These are phyloP conservation scores for Hypoxylon sp. DNA, from an alignment of 2,329 filamentous ascomycete species.

Conservation along the genomic window DNA sequence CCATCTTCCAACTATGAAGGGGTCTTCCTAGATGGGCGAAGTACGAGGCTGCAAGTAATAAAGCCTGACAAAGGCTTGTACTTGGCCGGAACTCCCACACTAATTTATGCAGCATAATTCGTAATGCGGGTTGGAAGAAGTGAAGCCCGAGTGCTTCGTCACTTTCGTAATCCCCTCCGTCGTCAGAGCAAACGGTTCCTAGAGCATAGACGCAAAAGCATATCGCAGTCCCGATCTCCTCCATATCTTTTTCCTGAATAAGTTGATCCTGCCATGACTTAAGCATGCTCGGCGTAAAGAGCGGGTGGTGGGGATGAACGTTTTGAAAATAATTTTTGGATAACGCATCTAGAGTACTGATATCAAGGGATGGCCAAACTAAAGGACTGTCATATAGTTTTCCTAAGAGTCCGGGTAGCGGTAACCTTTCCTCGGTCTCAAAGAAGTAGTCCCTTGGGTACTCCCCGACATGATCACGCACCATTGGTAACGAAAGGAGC, in stretches of 20 bases:
- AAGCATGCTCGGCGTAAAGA: constrained; percentile 54
- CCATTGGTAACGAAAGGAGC: constrained; percentile 54
- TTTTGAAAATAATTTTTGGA: constrained; percentile 55
- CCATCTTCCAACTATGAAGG: constrained; percentile 57
- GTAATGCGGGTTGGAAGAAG: constrained; percentile 56
- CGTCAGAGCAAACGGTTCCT: constrained; percentile 50
- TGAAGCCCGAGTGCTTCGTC: constrained; percentile 52
- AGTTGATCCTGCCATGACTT: constrained; percentile 51
- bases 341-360: constrained; percentile 48
- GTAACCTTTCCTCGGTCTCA: constrained; percentile 54
- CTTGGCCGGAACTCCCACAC: constrained; percentile 55
- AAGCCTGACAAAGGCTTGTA: constrained; percentile 54
- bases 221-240: constrained; percentile 54
- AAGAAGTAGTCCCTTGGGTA: constrained; percentile 56
- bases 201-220: constrained; percentile 58
- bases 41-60: constrained; percentile 58
- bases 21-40: constrained; percentile 57
- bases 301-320: constrained; percentile 57
- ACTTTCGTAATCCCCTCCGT: constrained; percentile 40
- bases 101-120: constrained; percentile 54
- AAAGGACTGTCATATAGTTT: constrained; percentile 47
- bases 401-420: constrained; percentile 53
- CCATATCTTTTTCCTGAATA: constrained; percentile 47
- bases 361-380: constrained; percentile 52
- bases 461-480: constrained; percentile 54